Conservation (phyloP, 352 stramenopile species). For the Phytopythium ostracodes region DNA sequence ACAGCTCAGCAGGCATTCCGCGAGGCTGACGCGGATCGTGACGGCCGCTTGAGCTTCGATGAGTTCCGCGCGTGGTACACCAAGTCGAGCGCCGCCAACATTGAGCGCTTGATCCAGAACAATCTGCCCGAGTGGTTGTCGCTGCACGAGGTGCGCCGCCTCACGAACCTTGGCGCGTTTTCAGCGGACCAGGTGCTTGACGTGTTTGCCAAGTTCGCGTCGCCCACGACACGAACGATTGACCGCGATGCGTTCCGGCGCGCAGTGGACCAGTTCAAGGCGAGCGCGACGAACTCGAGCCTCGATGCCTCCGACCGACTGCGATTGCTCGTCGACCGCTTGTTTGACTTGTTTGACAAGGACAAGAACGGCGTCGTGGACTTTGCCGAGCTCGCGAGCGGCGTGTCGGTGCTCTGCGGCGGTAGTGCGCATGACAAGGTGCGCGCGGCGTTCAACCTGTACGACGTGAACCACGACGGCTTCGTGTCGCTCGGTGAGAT, state of each 20-base stretch:
- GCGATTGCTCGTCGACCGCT: conserved; percentile 59
- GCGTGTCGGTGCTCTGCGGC: conserved; percentile 75
- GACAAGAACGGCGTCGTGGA: conserved; percentile 80
- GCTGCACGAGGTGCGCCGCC: conserved; percentile 63
- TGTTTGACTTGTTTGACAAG: conserved; percentile 81
- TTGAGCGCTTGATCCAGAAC: conserved; percentile 76
- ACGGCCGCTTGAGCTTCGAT: conserved; percentile 63
- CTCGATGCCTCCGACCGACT: conserved; percentile 36
- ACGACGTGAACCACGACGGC: conserved; percentile 86
- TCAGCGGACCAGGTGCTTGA: conserved; percentile 73
- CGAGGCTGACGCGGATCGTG: conserved; percentile 64
- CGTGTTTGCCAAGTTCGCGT: conserved; percentile 66
- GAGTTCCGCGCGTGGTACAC: conserved; percentile 86
- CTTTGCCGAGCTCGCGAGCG: conserved; percentile 75
- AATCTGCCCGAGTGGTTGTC: conserved; percentile 76
- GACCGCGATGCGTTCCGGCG: conserved; percentile 61
- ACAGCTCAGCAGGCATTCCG: conserved; percentile 75
- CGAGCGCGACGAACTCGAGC: conserved; percentile 16
- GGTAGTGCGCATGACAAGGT: conserved; percentile 71
- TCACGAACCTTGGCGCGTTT: conserved; percentile 74
- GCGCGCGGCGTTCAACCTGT: conserved; percentile 78
- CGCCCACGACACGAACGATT: conserved; percentile 52
- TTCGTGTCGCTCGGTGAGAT: conserved; percentile 85
- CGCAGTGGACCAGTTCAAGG: conserved; percentile 54
- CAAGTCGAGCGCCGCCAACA: conserved; percentile 63